Evolutionary conservation across 345 rosid species (phyloP).

Genomic region (Xanthoceras sorbifolium): DNA sequence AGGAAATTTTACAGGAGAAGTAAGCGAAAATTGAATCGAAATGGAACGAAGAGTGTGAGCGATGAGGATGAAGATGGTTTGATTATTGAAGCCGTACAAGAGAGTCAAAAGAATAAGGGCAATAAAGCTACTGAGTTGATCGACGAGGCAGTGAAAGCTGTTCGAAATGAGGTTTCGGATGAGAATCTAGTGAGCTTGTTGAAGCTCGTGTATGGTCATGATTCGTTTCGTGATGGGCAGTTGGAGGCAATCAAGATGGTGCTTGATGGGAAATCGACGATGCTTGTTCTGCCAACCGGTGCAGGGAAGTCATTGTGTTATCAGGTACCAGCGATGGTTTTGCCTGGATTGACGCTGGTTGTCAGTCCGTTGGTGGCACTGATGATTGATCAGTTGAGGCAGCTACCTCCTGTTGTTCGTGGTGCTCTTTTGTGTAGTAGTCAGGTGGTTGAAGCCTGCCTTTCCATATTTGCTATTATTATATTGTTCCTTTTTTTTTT

Average conservation of each 20-base stretch:
- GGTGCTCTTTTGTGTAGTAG: conserved; percentile 82
- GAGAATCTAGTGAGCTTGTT: conserved; percentile 55
- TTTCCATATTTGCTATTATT: background rate
- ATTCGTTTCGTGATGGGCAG: conserved; percentile 64
- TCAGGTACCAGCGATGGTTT: conserved; percentile 86
- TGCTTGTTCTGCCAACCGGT: conserved; percentile 93
- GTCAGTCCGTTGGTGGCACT: conserved; percentile 79
- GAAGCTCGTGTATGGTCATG: conserved; percentile 54
- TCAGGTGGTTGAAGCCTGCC: conserved; percentile 48
- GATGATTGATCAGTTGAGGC: conserved; percentile 95
- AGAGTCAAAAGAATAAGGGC: conserved; percentile 21
- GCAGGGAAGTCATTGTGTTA: conserved; percentile 93
- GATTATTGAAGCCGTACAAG: conserved; percentile 38
- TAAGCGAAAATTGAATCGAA: conserved; percentile 40
- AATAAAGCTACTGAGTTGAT: conserved; percentile 26
- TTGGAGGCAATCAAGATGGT: conserved; percentile 60
- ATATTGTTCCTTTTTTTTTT: background rate
- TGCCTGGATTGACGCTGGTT: conserved; percentile 74
- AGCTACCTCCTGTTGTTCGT: conserved; percentile 61
- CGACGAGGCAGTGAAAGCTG: conserved; percentile 55
- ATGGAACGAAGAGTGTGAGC: conserved; percentile 21
- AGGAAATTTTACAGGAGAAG: conserved; percentile 47
- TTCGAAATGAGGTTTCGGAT: conserved; percentile 56
- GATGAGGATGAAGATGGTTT: conserved; percentile 51
- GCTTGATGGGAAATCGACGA: conserved; percentile 64